Base-by-base conservation (phyloP, 1,284 basidiomycete species). In the Microbotryum intermedium region DNA sequence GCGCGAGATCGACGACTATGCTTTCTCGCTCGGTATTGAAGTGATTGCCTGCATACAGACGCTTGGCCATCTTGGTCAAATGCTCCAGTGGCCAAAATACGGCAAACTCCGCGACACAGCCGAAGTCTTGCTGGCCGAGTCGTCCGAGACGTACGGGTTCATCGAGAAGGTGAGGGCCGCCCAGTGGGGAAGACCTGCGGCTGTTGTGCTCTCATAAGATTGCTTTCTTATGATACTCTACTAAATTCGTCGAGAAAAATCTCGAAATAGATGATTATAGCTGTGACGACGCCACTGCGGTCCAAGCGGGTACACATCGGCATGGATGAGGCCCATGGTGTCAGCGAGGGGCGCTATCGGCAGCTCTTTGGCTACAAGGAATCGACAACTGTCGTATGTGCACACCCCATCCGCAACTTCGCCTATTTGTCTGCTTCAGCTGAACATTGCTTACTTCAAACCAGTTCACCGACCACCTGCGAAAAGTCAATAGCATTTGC, bases 31-130 rank as follows among this genome's bases (percentile, higher is more conserved):
- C 16, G 70, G 70, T 13, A 71, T 72, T 58, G 70, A 72, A 53
- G 65, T 72, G 9, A 60, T 72, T 25, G 56, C 70, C 2, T 70
- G 70, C 50, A 72, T 76, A 26, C 75, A 76, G 62, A 76, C 75
- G 2, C 62, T 76, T 11, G 75, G 75, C 2, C 75, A 76, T 59
- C 65, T 76, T 13, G 75, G 75, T 0, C 75, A 76, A 65, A 74
- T 76, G 69, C 69, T 76, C 3, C 75, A 76, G 53, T 76, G 75
- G 75, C 74, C 75, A 0, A 65, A 70, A 20, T 76, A 71, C 58
- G 65, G 72, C 2, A 66, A 64, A 11, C 55, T 76, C 46, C 60
- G 73, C 11, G 75, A 76, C 58, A 76, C 75, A 0, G 68, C 73
- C 2, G 75, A 76, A 25, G 74, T 76, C 6, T 59, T 76, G 34